phyloP scores from a whole-genome alignment of 352 stramenopile genomes.

The Phytophthora sojae region DNA sequence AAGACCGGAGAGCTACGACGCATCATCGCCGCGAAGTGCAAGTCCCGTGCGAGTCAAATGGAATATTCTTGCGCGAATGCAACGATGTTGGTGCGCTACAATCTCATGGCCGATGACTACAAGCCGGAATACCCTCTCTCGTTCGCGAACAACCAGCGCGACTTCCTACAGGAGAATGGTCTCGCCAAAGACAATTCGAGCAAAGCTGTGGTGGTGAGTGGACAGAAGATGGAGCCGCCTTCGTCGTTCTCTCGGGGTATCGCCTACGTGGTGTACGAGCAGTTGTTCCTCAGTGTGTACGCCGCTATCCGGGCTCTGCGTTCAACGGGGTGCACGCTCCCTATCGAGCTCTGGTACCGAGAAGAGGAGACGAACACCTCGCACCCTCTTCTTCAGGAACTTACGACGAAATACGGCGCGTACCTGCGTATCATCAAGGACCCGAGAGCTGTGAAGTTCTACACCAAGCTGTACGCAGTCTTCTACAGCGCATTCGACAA shows the following conservation, averaged over 20 bases:
- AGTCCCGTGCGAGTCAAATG: slow-evolving; percentile 53
- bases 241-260: slow-evolving; percentile 49
- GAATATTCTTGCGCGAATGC: slow-evolving; percentile 54
- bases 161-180: slow-evolving; percentile 37
- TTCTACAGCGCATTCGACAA: slow-evolving; percentile 81
- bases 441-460: slow-evolving; percentile 53
- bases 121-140: slow-evolving; percentile 44
- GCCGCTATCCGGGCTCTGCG: slow-evolving; percentile 57
- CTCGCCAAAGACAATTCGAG: slow-evolving; percentile 41
- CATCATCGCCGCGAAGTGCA: slow-evolving; percentile 59
- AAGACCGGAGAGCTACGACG: slow-evolving; percentile 37
- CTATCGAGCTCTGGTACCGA: slow-evolving; percentile 78
- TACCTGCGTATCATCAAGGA: slow-evolving; percentile 77
- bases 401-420: slow-evolving; percentile 52
- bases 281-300: slow-evolving; percentile 62
- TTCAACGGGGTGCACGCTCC: slow-evolving; percentile 54
- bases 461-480: slow-evolving; percentile 78
- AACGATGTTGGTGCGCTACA: slow-evolving; percentile 56
- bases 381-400: slow-evolving; percentile 55
- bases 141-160: slow-evolving; percentile 30
- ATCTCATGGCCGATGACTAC: slow-evolving; percentile 52
- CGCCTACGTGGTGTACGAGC: slow-evolving; percentile 59
- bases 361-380: slow-evolving; percentile 51
- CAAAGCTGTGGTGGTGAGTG: slow-evolving; percentile 60
- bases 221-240: slow-evolving; percentile 17